Evolutionary conservation across 2,329 filamentous ascomycete species (phyloP), one percentile per base, ranked within the genome.

Genomic region (Alternaria angustiovoidea): DNA sequence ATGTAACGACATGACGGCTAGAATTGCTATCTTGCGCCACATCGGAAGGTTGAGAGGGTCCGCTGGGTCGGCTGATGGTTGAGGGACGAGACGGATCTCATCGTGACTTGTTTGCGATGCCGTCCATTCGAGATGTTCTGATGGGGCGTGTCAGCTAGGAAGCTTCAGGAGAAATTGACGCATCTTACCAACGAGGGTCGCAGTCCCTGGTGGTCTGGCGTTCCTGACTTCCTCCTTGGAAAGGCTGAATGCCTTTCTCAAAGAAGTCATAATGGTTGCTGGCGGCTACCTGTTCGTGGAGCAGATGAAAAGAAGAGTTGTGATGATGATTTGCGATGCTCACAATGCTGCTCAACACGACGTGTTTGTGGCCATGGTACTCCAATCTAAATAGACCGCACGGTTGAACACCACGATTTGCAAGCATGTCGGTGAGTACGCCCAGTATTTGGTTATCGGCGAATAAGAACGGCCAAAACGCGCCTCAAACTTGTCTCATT

Each of bases 1-100:
- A 61, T 77, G 76, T 14, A 80, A 46, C 7, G 74, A 78, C 77
- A 81, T 80, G 61, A 70, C 67, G 16, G 69, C 61, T 2, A 81
- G 63, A 12, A 81, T 74, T 5, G 63, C 66, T 12, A 68, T 54
- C 64, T 81, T 81, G 3, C 77, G 74, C 71, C 72, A 77, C 60
- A 58, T 59, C 7, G 75, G 66, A 64, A 80, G 78, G 43, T 81
- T 81, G 24, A 82, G 64, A 3, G 80, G 79, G 51, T 82, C 80
- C 2, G 75, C 73, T 9, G 77, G 75, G 61, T 78, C 79, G 8
- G 69, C 65, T 4, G 79, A 79, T 1, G 80, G 80, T 30, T 72
- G 73, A 6, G 79, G 80, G 5, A 80, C 74, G 7, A 77, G 71
- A 20, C 79, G 76, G 34, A 78, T 71, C 49, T 80, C 75, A 63